phyloP scores from a whole-genome alignment of 2,329 filamentous ascomycete species.

The Cytospora chrysosperma region DNA sequence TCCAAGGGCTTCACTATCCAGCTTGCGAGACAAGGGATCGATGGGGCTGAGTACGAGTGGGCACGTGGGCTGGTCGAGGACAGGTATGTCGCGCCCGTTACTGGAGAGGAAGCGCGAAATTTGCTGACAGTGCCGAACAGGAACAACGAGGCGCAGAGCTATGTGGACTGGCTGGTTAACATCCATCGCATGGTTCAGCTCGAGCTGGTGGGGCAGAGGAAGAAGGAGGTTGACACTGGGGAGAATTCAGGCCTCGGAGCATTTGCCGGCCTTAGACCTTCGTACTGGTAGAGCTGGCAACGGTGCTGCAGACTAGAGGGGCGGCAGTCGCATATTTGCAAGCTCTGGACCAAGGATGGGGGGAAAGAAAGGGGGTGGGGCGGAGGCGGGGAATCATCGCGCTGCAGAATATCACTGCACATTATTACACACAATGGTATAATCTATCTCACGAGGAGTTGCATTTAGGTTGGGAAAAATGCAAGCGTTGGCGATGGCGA shows the following conservation, averaged over 20 bases:
- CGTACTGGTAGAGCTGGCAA: conserved; percentile 52
- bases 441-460: conserved; percentile 2
- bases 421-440: not conserved
- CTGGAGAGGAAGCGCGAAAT: not conserved
- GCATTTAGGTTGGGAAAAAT: not conserved
- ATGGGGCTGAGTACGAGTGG: conserved; percentile 96
- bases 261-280: conserved; percentile 58
- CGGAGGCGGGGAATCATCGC: too few species aligned
- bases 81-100: conserved; percentile 41
- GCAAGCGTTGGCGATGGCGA: conserved; percentile 10
- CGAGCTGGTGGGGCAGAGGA: conserved; percentile 73
- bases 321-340: not conserved
- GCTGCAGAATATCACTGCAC: not conserved
- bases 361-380: not conserved
- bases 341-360: too few species aligned
- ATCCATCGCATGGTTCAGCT: conserved; percentile 90
- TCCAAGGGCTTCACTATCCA: conserved; percentile 88
- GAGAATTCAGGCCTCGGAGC: conserved; percentile 50
- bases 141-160: conserved; percentile 96
- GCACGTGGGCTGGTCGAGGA: conserved; percentile 89
- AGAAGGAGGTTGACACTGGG: conserved; percentile 59
- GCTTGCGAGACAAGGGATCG: conserved; percentile 85
- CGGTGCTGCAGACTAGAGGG: not conserved
- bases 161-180: conserved; percentile 97
- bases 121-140: not conserved